phyloP scores from a whole-genome alignment of 345 rosid genomes.

The Eutrema japonicum region DNA sequence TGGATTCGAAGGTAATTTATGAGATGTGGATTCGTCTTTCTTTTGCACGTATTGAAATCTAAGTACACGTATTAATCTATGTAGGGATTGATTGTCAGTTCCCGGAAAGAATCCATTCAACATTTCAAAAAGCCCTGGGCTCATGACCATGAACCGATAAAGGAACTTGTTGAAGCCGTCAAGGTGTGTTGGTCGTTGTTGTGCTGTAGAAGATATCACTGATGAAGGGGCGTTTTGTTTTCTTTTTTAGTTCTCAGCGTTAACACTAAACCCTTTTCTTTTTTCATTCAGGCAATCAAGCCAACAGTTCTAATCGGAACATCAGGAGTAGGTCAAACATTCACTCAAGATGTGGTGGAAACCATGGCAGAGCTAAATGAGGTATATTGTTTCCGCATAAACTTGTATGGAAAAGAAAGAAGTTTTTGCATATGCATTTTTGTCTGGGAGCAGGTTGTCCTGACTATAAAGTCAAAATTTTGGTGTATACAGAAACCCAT shows the following conservation, averaged over 20 bases:
- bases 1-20: constrained; percentile 83
- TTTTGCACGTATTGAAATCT: constrained; percentile 6
- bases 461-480: constrained; percentile 8
- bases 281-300: constrained; percentile 65
- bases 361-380: constrained; percentile 82
- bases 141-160: constrained; percentile 79
- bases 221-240: constrained; percentile 15
- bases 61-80: constrained; percentile 24
- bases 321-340: constrained; percentile 89
- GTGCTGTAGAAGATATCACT: constrained; percentile 15
- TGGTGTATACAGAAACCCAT: constrained; percentile 73
- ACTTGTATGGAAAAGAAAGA: constrained; percentile 8
- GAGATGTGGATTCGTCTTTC: constrained; percentile 7
- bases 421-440: constrained; percentile 21
- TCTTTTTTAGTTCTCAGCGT: neutral
- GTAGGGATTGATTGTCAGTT: constrained; percentile 89
- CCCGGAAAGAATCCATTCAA: constrained; percentile 80
- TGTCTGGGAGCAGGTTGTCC: constrained; percentile 10
- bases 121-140: constrained; percentile 99
- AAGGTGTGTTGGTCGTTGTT: constrained; percentile 54
- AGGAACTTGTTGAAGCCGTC: constrained; percentile 69
- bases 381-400: constrained; percentile 47
- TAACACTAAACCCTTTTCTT: constrained; percentile 18
- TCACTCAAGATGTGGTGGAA: constrained; percentile 86
- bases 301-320: constrained; percentile 95